These are phyloP conservation scores for Aaosphaeria pasadenensis DNA, from an alignment of 2,329 filamentous ascomycete genomes.

Conservation along the genomic window DNA sequence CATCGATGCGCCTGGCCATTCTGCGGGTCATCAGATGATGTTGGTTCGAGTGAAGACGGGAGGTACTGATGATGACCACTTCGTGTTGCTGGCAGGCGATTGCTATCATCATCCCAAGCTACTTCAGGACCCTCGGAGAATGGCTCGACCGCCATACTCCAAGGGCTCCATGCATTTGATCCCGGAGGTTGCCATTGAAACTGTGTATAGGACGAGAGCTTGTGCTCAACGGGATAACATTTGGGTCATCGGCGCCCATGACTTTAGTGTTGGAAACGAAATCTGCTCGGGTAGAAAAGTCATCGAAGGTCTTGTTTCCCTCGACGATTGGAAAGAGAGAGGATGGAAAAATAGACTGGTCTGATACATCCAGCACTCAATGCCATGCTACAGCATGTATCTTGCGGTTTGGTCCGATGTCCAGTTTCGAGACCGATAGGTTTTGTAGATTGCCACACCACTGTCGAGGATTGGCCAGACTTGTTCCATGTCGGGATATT, in stretches of 20 bases:
- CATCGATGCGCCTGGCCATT: constrained; percentile 52
- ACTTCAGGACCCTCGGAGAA: constrained; percentile 23
- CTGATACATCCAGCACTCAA: no score
- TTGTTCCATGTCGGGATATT: no score
- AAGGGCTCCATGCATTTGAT: constrained; percentile 27
- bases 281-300: constrained; percentile 17
- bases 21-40: constrained; percentile 51
- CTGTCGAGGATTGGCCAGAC: no score
- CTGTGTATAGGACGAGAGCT: constrained; percentile 19
- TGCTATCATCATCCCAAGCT: constrained; percentile 28
- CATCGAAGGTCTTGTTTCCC: constrained; percentile 19
- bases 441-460: no score
- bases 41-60: constrained; percentile 18
- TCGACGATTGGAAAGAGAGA: constrained; percentile 22
- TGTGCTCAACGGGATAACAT: constrained; percentile 20
- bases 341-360: constrained; percentile 19
- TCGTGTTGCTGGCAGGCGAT: constrained; percentile 30
- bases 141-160: constrained; percentile 25
- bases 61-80: constrained; percentile 11
- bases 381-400: no score
- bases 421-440: no score
- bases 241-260: constrained; percentile 32
- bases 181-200: constrained; percentile 23
- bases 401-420: no score
- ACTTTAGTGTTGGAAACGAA: constrained; percentile 22